These are phyloP conservation scores for Asterella californica DNA, from an alignment of 225 moss, liverwort and hornwort species.

Conservation along the genomic window DNA sequence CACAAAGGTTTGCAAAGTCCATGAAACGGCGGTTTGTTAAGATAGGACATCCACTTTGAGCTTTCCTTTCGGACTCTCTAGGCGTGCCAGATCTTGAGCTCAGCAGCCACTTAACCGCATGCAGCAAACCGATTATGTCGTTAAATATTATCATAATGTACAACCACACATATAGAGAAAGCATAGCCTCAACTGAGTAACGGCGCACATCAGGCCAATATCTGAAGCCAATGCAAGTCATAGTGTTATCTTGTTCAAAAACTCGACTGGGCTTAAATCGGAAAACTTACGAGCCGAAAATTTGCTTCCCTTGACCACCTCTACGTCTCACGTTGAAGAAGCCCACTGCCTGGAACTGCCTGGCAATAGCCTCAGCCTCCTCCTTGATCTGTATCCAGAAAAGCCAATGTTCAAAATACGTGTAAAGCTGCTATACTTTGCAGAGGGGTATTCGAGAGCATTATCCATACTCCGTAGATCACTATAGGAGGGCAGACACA, in stretches of 20 bases:
- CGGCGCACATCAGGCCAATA: too few species aligned
- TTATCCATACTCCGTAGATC: background rate
- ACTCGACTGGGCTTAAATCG: too few species aligned
- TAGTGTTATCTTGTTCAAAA: too few species aligned
- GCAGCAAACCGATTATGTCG: background rate
- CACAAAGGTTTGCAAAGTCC: background rate
- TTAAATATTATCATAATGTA: background rate
- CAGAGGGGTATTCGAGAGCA: background rate
- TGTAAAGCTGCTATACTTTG: background rate
- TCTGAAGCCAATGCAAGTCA: too few species aligned
- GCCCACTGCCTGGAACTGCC: constrained; percentile 67
- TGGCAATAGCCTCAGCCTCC: constrained; percentile 74
- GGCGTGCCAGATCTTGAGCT: background rate
- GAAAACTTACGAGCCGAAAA: constrained; percentile 67
- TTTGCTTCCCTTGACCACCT: constrained; percentile 90
- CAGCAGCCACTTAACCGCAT: background rate
- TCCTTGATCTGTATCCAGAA: constrained; percentile 46
- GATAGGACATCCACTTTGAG: background rate
- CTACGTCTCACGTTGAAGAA: constrained; percentile 73
- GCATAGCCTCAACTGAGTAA: too few species aligned
- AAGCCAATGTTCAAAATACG: background rate
- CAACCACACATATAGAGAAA: background rate
- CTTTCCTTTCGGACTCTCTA: too few species aligned
- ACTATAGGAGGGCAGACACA: background rate
- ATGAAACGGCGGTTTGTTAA: background rate